Conservation (phyloP, 78 protist species). For the Anaeramoeba flamelloides region DNA sequence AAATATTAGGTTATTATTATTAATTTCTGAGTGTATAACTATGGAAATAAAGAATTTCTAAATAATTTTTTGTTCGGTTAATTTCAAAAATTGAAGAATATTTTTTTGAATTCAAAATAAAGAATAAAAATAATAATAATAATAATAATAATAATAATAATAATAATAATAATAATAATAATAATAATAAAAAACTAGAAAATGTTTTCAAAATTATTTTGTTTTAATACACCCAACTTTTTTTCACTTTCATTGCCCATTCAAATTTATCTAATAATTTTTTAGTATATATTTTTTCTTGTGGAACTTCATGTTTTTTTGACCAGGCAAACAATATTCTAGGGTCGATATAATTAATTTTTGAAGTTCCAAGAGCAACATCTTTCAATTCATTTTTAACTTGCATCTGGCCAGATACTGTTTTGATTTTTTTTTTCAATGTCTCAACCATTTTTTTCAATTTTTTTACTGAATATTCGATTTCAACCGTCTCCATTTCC, state of each 20-base stretch:
- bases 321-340: conserved; percentile 91
- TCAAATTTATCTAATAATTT: background rate
- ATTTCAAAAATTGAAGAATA: too few species aligned
- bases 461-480: background rate
- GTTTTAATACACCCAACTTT: background rate
- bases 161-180: too few species aligned
- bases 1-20: too few species aligned
- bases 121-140: too few species aligned
- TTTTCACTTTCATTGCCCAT: background rate
- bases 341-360: conserved; percentile 94
- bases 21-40: too few species aligned
- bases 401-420: background rate
- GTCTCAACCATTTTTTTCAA: background rate
- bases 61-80: too few species aligned
- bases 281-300: background rate
- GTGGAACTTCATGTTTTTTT: conserved; percentile 38
- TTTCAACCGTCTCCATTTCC: background rate
- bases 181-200: too few species aligned
- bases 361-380: conserved; percentile 77
- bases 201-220: too few species aligned
- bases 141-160: too few species aligned
- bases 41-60: too few species aligned
- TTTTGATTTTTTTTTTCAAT: background rate
- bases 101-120: too few species aligned
- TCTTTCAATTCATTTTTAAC: background rate